phyloP scores from a whole-genome alignment of 1,284 basidiomycete genomes.

The Cystobasidium slooffiae region DNA sequence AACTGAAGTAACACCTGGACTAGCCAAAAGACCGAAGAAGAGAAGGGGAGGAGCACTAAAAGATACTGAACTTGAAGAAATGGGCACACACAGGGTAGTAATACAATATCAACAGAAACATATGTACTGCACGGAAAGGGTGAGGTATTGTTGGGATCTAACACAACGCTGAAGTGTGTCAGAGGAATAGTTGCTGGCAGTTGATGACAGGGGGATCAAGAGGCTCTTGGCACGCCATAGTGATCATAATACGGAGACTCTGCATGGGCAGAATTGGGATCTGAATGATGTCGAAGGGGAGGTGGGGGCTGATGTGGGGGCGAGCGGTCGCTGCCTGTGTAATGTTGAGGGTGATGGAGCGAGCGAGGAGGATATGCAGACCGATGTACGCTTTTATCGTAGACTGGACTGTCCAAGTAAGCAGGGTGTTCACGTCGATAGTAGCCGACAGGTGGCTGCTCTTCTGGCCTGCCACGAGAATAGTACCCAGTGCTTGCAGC shows the following conservation, averaged over 20 bases:
- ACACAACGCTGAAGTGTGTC: too few species aligned
- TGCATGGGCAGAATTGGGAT: not conserved
- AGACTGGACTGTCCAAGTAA: slow-evolving; percentile 16
- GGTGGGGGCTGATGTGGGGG: slow-evolving; percentile 6
- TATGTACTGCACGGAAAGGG: too few species aligned
- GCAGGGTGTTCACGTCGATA: slow-evolving; percentile 1
- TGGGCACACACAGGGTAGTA: not conserved
- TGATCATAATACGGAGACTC: slow-evolving; percentile 6
- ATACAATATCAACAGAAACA: not conserved
- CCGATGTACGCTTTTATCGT: slow-evolving; percentile 4
- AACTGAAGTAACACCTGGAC: not conserved
- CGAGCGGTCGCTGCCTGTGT: not conserved
- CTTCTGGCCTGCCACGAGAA: slow-evolving; percentile 1
- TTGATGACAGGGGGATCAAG: too few species aligned
- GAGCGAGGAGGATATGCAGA: slow-evolving; percentile 4
- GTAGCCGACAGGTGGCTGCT: not conserved
- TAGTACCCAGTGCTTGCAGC: slow-evolving; percentile 4
- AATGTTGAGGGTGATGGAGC: not conserved
- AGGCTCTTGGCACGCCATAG: not conserved
- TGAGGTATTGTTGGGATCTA: too few species aligned
- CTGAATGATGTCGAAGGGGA: not conserved
- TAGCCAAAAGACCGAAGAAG: not conserved
- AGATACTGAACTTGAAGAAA: not conserved
- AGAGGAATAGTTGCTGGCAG: too few species aligned
- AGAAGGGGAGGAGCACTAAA: slow-evolving; percentile 3